Percentiles rank a stretch among this genome's conserved stretches.
Conservation (phyloP, 2,329 filamentous ascomycete species). For the Dissoconium aciculare region DNA sequence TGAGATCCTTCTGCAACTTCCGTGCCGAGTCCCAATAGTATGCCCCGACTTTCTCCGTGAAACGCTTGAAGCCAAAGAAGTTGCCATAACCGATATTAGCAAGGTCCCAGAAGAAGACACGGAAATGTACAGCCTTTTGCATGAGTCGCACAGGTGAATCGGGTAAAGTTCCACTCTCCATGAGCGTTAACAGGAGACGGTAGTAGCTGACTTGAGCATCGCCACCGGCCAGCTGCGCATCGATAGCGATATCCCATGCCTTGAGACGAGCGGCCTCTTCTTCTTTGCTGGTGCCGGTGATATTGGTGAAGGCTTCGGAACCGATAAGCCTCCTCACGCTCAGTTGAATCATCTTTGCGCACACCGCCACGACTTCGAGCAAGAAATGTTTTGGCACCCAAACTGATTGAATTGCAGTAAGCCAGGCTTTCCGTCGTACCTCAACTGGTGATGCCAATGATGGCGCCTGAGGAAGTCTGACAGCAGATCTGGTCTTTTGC, state of each 20-base stretch:
- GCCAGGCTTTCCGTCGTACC: conserved; percentile 77
- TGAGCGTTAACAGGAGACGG: conserved; percentile 67
- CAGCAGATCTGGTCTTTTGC: conserved; percentile 27
- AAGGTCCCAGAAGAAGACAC: conserved; percentile 72
- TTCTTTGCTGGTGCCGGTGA: conserved; percentile 69
- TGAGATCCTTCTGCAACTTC: conserved; percentile 37
- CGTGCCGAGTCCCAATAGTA: conserved; percentile 71
- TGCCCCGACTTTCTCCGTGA: conserved; percentile 59
- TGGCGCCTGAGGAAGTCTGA: conserved; percentile 39
- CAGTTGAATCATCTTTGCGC: conserved; percentile 68
- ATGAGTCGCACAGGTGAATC: conserved; percentile 71
- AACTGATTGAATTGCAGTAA: conserved; percentile 81
- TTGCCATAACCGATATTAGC: conserved; percentile 50
- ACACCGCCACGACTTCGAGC: conserved; percentile 67
- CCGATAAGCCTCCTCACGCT: conserved; percentile 66
- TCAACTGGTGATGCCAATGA: conserved; percentile 70
- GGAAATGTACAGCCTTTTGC: conserved; percentile 81
- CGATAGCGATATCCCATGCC: conserved; percentile 83
- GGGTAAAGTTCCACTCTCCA: conserved; percentile 76
- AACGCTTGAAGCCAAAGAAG: conserved; percentile 49
- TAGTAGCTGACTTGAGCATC: conserved; percentile 82
- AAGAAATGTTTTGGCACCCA: conserved; percentile 83
- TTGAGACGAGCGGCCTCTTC: conserved; percentile 77
- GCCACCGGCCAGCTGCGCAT: conserved; percentile 81
- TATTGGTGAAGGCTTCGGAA: conserved; percentile 56